Conservation (phyloP, 2,329 filamentous ascomycete species). For the Geosmithia flava region DNA sequence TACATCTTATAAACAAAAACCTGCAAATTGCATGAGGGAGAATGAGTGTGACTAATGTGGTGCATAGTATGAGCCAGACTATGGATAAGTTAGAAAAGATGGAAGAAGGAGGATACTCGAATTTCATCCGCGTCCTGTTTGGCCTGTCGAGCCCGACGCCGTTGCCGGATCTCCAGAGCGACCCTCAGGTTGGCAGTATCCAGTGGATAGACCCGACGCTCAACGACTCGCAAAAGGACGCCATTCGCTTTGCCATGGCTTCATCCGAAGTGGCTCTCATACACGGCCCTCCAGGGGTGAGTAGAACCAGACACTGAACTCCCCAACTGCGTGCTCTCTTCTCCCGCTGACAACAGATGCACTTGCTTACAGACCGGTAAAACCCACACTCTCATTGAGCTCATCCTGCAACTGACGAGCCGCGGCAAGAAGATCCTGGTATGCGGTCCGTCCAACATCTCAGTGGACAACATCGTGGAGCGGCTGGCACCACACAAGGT, state of each 20-base stretch:
- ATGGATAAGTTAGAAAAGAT: conserved; percentile 50
- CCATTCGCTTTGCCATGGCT: conserved; percentile 70
- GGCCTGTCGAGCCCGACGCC: conserved; percentile 41
- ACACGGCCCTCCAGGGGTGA: conserved; percentile 78
- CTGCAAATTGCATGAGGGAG: not conserved
- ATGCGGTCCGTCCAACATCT: conserved; percentile 95
- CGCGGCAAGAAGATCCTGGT: conserved; percentile 67
- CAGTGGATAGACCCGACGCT: conserved; percentile 50
- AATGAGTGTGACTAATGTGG: not conserved
- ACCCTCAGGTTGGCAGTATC: conserved; percentile 32
- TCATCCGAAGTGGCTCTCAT: conserved; percentile 77
- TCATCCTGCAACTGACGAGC: conserved; percentile 82
- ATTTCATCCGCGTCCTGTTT: conserved; percentile 50
- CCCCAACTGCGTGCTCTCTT: not conserved
- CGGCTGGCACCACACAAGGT: conserved; percentile 74
- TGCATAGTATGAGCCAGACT: conserved; percentile 44
- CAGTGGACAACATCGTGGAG: conserved; percentile 96
- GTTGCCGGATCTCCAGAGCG: conserved; percentile 23
- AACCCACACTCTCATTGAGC: conserved; percentile 89
- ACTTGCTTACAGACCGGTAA: conserved; percentile 60
- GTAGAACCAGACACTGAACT: conserved; percentile 9
- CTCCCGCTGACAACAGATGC: not conserved
- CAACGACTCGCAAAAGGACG: conserved; percentile 56
- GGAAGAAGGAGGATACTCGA: conserved; percentile 43
- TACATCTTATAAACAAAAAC: too few relatives aligned